A percentile compares a stretch with the other conserved stretches of the same genome.
These are phyloP conservation scores for Eremochloa ophiuroides DNA, from an alignment of 176 grass and related monocot genomes.

Conservation along the genomic window DNA sequence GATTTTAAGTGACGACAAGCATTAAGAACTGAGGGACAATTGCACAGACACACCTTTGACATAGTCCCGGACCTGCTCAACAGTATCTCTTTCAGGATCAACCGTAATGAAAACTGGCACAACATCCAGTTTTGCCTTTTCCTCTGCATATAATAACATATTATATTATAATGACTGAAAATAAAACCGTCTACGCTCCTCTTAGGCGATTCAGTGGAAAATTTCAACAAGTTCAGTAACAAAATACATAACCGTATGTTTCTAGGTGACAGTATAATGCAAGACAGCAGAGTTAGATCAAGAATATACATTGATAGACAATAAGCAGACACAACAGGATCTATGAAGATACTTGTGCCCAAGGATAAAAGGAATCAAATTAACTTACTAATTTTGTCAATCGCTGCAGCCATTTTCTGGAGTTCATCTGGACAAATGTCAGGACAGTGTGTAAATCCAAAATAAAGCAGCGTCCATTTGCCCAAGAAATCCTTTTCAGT, in stretches of 20 bases:
- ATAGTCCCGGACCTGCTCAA: constrained; percentile 83
- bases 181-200: background rate
- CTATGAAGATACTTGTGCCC: background rate
- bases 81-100: constrained; percentile 90
- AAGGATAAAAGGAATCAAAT: background rate
- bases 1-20: background rate
- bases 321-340: background rate
- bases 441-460: constrained; percentile 76
- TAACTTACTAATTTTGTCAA: constrained; percentile 65
- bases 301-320: background rate
- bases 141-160: constrained; percentile 47
- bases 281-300: background rate
- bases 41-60: constrained; percentile 52
- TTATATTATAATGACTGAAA: constrained; percentile 4
- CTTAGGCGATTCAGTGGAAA: background rate
- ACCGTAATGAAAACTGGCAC: constrained; percentile 93
- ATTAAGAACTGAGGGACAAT: background rate
- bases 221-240: background rate
- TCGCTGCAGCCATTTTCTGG: constrained; percentile 64
- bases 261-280: background rate
- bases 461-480: constrained; percentile 77
- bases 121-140: constrained; percentile 65
- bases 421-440: constrained; percentile 85
- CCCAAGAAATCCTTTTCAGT: constrained; percentile 73
- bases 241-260: background rate